Evolutionary conservation across 2,329 filamentous ascomycete genomes (phyloP).

Genomic region (Neophaeococcomyces mojaviensis): DNA sequence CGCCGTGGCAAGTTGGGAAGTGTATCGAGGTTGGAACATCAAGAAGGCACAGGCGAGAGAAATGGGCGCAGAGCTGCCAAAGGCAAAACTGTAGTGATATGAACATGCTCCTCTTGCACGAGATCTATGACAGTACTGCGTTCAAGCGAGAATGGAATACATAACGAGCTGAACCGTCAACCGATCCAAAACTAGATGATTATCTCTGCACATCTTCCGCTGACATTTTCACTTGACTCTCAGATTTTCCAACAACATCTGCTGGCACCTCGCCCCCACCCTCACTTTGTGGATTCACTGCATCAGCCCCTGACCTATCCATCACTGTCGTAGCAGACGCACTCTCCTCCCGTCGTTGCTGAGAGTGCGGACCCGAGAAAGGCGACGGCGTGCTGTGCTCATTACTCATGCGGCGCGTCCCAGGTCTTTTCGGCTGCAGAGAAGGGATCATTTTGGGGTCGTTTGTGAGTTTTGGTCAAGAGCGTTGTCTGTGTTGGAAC

Average conservation of each 20-base stretch:
- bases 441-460: conserved; percentile 5
- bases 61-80: conserved; percentile 31
- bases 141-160: no score
- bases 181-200: background rate
- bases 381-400: background rate
- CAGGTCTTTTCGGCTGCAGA: conserved; percentile 2
- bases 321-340: no score
- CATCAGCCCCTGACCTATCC: no score
- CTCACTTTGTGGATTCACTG: no score
- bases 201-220: background rate
- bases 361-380: background rate
- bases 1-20: conserved; percentile 28
- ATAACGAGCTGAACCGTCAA: background rate
- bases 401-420: background rate
- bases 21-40: conserved; percentile 60
- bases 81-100: conserved; percentile 48
- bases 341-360: background rate
- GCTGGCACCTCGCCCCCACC: no score
- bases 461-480: no score
- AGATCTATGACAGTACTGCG: background rate
- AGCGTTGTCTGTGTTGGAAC: no score
- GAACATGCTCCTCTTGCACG: background rate
- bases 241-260: no score
- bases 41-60: conserved; percentile 50
- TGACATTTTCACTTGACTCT: no score